Base-by-base conservation (phyloP, 2,329 filamentous ascomycete genomes). In the Xylaria sp. region DNA sequence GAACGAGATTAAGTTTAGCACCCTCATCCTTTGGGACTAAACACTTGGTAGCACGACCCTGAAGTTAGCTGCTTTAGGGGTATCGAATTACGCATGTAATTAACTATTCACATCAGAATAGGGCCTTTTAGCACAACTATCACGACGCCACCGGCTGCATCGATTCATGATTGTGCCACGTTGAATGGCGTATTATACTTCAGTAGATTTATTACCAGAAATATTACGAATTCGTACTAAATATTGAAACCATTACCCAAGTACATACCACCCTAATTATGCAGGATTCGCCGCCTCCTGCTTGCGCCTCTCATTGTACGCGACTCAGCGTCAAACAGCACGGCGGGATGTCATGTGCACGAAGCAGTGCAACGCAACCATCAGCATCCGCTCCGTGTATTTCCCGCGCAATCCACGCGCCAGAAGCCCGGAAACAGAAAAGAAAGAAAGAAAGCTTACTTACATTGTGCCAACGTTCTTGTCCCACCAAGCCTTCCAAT, bases 401-500 rank as follows among this genome's bases (percentile, higher is more conserved):
- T 49, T 49, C 26, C 26, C 26, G 13, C 48, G 13, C 31, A 33
- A 56, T 10, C 17, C n/a, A 23, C 36, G 51, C 51, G 51, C 51
- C 51, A 56, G 31, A 38, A 38, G n/a, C 36, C 31, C 33, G 40
- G 40, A 46, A 23, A 23, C 10, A 38, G 13, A 9, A 40, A 10
- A 40, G 6, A 40, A 17, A 40, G 6, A 40, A 17, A 42, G 31
- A 26, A 28, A 46, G 57, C 38, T 54, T 33, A 10, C 33, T 33
- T 67, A 65, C 57, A 62, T 61, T 2, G 36, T 44, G 48, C 59
- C 57, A 13, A 90, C 83, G 71, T 88, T 83, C 67, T 80, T 77
- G 38, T 81, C 80, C 93, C 93, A 97, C 93, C 93, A 97, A 56
- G 85, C 80, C 51, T 82, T 81, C 90, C 93, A 97, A 73, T 91